Evolutionary conservation across 306 rosid genomes (phyloP).

Genomic region (Prunus davidiana): DNA sequence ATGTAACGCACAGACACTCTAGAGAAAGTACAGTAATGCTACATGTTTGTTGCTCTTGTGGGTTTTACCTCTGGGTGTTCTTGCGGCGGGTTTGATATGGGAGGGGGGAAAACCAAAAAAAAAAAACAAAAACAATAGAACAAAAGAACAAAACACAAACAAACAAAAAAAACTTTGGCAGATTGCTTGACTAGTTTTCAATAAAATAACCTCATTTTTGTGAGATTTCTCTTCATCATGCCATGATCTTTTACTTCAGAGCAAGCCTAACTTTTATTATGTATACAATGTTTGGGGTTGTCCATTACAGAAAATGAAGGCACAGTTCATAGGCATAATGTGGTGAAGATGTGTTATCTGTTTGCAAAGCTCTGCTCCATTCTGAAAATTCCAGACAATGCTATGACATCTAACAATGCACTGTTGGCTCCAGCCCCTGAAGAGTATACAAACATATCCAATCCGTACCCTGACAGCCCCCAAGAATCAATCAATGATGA

Average conservation of each 20-base stretch:
- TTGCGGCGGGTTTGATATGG: no score
- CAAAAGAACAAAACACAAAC: no score
- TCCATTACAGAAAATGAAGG: constrained; percentile 53
- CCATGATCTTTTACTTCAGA: neutral
- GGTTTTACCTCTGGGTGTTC: neutral
- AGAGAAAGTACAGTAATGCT: constrained; percentile 6
- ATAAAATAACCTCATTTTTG: constrained; percentile 5
- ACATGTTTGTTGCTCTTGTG: neutral
- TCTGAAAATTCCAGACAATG: constrained; percentile 46
- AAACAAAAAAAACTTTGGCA: neutral
- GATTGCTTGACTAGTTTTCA: neutral
- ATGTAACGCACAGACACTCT: neutral
- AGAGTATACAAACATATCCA: constrained; percentile 39
- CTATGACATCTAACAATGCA: constrained; percentile 22
- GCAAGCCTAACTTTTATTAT: neutral
- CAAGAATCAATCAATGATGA: constrained; percentile 33
- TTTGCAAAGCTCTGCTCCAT: constrained; percentile 69
- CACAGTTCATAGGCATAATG: constrained; percentile 55
- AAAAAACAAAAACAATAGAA: neutral
- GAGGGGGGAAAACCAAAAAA: no score
- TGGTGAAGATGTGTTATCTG: constrained; percentile 54
- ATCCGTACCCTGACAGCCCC: constrained; percentile 22
- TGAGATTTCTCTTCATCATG: neutral
- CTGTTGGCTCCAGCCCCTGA: constrained; percentile 38
- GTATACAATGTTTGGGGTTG: constrained; percentile 16